Evolutionary conservation across 1,139 yeast species (phyloP).

Genomic region (Nadsonia commutata): DNA sequence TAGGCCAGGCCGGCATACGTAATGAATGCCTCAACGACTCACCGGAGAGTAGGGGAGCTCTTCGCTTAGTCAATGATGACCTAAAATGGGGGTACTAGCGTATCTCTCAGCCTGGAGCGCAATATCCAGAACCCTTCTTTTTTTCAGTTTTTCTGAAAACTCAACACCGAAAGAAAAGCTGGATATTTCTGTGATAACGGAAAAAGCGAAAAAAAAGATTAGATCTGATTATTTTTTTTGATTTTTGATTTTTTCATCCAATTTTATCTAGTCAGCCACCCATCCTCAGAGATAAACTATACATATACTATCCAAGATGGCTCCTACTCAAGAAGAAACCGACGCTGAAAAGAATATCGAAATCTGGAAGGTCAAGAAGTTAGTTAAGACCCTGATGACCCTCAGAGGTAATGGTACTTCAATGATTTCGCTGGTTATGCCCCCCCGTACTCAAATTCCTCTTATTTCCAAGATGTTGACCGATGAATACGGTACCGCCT

Average conservation of each 20-base stretch:
- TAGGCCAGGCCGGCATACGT: too few relatives aligned
- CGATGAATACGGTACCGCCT: conserved; percentile 97
- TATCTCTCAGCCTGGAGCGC: background rate
- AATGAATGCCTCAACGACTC: background rate
- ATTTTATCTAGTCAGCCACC: background rate
- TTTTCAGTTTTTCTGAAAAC: too few relatives aligned
- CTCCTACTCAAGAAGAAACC: conserved; percentile 10
- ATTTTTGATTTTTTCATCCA: background rate
- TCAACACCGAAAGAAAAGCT: too few relatives aligned
- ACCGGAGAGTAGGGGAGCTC: background rate
- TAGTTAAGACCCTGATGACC: conserved; percentile 53
- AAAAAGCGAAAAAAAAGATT: too few relatives aligned
- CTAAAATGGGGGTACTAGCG: background rate
- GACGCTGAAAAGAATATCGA: conserved; percentile 95
- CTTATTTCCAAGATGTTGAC: conserved; percentile 82
- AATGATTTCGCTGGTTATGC: conserved; percentile 89
- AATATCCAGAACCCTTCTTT: too few relatives aligned
- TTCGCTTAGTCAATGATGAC: background rate
- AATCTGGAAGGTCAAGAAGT: conserved; percentile 96
- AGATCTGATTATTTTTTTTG: too few relatives aligned
- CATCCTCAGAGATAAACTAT: too few relatives aligned
- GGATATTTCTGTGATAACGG: too few relatives aligned
- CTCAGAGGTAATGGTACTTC: conserved; percentile 99
- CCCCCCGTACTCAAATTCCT: conserved; percentile 90
- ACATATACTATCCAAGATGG: background rate